These are phyloP conservation scores for Colletotrichum sp. DNA, from an alignment of 2,329 filamentous ascomycete genomes.

Conservation along the genomic window DNA sequence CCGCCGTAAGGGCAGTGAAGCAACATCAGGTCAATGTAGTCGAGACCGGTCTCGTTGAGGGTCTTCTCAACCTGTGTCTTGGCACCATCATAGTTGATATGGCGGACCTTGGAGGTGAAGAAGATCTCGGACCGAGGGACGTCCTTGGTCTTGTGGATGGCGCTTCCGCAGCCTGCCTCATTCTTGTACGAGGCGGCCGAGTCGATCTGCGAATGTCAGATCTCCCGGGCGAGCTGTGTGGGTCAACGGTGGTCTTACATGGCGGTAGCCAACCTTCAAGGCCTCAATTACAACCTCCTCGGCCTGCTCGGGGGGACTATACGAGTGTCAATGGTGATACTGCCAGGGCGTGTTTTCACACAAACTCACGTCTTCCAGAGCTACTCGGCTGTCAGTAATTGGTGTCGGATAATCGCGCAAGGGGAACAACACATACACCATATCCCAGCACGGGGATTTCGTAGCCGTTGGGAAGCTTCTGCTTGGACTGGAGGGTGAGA, in stretches of 20 bases:
- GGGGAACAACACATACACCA: conserved; percentile 46
- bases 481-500: conserved; percentile 49
- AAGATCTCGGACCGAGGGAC: conserved; percentile 54
- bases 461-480: conserved; percentile 61
- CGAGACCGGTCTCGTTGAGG: conserved; percentile 64
- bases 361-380: conserved; percentile 56
- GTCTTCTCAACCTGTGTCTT: conserved; percentile 69
- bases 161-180: conserved; percentile 52
- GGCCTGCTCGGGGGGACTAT: conserved; percentile 39
- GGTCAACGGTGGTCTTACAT: conserved; percentile 38
- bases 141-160: conserved; percentile 43
- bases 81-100: conserved; percentile 64
- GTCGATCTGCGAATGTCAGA: conserved; percentile 46
- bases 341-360: neutral
- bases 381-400: conserved; percentile 32
- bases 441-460: conserved; percentile 58
- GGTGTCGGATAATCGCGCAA: conserved; percentile 10
- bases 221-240: neutral
- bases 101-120: conserved; percentile 59
- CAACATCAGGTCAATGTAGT: conserved; percentile 71
- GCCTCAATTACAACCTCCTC: conserved; percentile 48
- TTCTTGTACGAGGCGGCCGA: conserved; percentile 58
- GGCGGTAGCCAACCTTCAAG: conserved; percentile 57
- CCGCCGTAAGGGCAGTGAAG: conserved; percentile 68
- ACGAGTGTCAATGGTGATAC: neutral